Evolutionary conservation across 78 protist species (phyloP), one percentile per base, ranked within the genome.

Genomic region (Dictyostelium brefeldianum): DNA sequence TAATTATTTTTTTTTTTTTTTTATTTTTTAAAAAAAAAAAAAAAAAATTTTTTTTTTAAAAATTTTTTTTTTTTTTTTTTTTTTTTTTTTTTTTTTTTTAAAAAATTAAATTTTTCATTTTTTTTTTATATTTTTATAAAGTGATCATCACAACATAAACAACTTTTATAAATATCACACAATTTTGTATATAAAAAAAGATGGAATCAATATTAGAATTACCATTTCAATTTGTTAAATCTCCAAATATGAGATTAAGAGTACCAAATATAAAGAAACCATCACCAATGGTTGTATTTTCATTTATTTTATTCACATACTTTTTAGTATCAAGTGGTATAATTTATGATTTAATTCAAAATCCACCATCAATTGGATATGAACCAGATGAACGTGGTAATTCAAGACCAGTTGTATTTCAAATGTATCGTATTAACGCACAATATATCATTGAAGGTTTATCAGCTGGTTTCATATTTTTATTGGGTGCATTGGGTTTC

Each of bases 371-470:
- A 31, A 91, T 94, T 27, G 98, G 98, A 17, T 62, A 70, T 57
- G 59, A 27, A 8, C 77, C n/a, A 69, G 97, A 96, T 67, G 95
- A 75, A 77, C 46, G 59, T n/a, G 95, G 92, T 46, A 25, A 62
- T 65, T 12, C 51, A 7, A 74, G 67, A 53, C 96, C 96, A 53
- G 70, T 50, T 14, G 96, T 89, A n/a, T 89, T 96, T 81, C 73
- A 94, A 67, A 69, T 77, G 94, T 91, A 74, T 57, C 92, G 98
- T 59, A 71, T 96, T 94, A 96, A 94, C 57, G 98, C 93, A 15
- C 98, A 96, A 82, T 96, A 56, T 53, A 94, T 94, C 83, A 94
- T 91, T 1, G 98, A 96, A 90, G 98, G 97, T 79, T 81, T 96
- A 29, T 83, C 97, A 15, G 95, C 96, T 5, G 96, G 96, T 54